Conservation (phyloP, 208 protist genomes). For the Novymonas esmeraldas region DNA sequence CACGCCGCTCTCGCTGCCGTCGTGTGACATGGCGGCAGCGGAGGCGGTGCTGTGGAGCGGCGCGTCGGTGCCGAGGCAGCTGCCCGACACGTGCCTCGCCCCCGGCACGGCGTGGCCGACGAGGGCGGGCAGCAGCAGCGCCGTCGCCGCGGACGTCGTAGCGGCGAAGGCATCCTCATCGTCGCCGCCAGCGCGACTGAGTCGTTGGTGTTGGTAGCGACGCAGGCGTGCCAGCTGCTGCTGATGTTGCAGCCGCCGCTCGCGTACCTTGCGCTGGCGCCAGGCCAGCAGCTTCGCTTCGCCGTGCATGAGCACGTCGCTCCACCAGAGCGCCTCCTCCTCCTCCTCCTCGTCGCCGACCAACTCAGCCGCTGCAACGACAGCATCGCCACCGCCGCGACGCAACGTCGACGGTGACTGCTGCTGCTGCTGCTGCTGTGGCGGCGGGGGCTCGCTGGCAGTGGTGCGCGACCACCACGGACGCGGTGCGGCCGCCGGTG, state of each 20-base stretch:
- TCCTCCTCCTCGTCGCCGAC: slow-evolving; percentile 13
- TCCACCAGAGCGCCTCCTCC: slow-evolving; percentile 61
- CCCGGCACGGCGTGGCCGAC: too few species aligned
- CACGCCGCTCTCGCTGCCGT: not conserved
- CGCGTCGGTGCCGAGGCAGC: not conserved
- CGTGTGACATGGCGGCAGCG: not conserved
- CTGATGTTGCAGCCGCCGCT: slow-evolving; percentile 18
- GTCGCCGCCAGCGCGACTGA: not conserved
- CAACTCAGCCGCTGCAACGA: not conserved
- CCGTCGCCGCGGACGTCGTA: too few species aligned
- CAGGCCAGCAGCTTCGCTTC: slow-evolving; percentile 20
- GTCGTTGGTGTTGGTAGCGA: slow-evolving; percentile 1
- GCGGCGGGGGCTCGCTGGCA: not conserved
- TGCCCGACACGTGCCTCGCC: too few species aligned
- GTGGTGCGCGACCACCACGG: not conserved
- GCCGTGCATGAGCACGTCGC: slow-evolving; percentile 48
- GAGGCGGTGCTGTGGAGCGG: not conserved
- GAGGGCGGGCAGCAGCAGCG: too few species aligned
- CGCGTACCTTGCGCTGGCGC: slow-evolving; percentile 21
- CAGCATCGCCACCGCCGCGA: not conserved
- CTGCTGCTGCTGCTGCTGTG: slow-evolving; percentile 3
- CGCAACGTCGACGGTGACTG: too few species aligned
- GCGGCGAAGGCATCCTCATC: not conserved
- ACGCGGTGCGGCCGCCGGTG: not conserved
- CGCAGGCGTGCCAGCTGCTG: slow-evolving; percentile 15